These are phyloP conservation scores for Clathrospora elynae DNA, from an alignment of 2,329 filamentous ascomycete species.

Conservation along the genomic window DNA sequence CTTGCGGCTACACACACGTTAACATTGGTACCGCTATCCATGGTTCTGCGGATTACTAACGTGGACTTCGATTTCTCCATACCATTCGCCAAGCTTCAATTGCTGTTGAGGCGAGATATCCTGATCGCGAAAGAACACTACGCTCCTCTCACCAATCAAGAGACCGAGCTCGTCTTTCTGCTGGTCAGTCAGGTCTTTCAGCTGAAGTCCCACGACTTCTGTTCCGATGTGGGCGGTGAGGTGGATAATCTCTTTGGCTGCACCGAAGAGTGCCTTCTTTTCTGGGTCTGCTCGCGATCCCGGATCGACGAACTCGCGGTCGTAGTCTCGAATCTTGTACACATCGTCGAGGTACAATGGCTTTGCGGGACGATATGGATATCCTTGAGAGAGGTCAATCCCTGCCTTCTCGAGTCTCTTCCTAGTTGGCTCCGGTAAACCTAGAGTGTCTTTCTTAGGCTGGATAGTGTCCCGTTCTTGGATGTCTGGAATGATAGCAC, in stretches of 20 bases:
- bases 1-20: constrained; percentile 62
- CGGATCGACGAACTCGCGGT: constrained; percentile 43
- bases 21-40: not conserved
- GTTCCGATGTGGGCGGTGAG: constrained; percentile 47
- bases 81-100: constrained; percentile 41
- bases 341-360: constrained; percentile 74
- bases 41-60: constrained; percentile 50
- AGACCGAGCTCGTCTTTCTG: constrained; percentile 58
- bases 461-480: constrained; percentile 61
- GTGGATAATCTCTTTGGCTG: constrained; percentile 51
- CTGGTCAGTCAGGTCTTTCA: constrained; percentile 54
- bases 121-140: constrained; percentile 59
- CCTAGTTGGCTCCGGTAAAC: constrained; percentile 62
- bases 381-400: constrained; percentile 71
- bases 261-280: constrained; percentile 47
- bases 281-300: constrained; percentile 59
- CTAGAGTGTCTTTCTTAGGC: constrained; percentile 67
- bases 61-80: constrained; percentile 67
- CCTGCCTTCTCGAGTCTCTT: constrained; percentile 69
- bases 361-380: constrained; percentile 70
- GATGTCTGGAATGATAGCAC: constrained; percentile 64
- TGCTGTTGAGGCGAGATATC: constrained; percentile 47
- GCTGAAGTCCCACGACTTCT: constrained; percentile 51
- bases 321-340: constrained; percentile 64
- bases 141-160: constrained; percentile 50